Base-by-base conservation (phyloP, 2,329 filamentous ascomycete species). In the Xylariaceae sp. region DNA sequence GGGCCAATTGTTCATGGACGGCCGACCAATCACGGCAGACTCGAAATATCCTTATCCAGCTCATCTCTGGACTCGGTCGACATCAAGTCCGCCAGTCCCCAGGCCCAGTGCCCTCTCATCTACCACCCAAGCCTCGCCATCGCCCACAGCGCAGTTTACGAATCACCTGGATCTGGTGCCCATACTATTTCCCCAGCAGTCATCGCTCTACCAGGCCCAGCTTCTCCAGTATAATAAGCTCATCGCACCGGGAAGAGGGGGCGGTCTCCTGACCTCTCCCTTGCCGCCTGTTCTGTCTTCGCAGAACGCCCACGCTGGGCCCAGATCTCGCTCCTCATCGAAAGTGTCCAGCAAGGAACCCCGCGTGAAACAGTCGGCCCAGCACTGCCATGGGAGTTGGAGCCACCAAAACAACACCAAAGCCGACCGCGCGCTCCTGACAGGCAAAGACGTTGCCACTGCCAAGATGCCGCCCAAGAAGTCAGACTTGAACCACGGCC, bases 321-420 rank as follows among this genome's bases (percentile, higher is more conserved):
- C 72, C 29, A 64, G 73, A 53, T 72, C 75, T 51, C 65, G 71
- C 52, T 75, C 75, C 36, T 68, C 70, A 35, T 75, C 73, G 61
- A 77, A 75, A 56, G 69, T 70, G 59, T 75, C 70, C 44, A 67
- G 66, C 58, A 73, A 69, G 54, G 70, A 72, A 55, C 58, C 56
- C 42, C 54, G 60, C 50, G 52, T 55, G 42, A 72, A 70, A 57
- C 61, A 62, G 49, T 63, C 56, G 54, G 55, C 64, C 49, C 58
- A 68, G 56, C 72, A 65, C 65, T 69, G 72, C 68, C 67, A 76
- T 81, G 77, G 76, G 77, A 78, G 69, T 71, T 77, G 70, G 62
- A 61, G 65, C 54, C 59, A 67, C 51, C 69, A 70, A 47, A 66
- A 58, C 37, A 63, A 63, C 50, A 73, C 71, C 55, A 77, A 75